Evolutionary conservation across 805 yeast species (phyloP), one percentile per base, ranked within the genome.

Genomic region (Kuraishia cidri): DNA sequence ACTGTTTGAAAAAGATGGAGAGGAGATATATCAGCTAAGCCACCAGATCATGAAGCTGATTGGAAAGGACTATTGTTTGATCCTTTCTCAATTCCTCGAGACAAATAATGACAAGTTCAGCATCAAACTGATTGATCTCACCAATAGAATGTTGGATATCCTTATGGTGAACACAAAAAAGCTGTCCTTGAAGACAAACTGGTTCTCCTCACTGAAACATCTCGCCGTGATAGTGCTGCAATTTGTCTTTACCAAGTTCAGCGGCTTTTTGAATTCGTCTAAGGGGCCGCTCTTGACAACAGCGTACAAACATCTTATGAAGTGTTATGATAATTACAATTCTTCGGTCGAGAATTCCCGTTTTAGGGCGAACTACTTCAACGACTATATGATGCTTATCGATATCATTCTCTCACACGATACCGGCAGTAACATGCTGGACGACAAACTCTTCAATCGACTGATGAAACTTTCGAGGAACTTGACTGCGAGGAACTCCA

Each of bases 241-340:
- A 33, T 38, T 43, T 12, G 38, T 57, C 2, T 54, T 54, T 30
- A 41, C 47, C 11, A 48, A 45, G 26, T 58, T 58, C 32, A 45
- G 47, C 28, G 64, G 64, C 2, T 58, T 58, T 24, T 40, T 58
- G 15, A 57, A 54, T 30, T 47, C 54, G 8, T 45, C 33, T 34
- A 58, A 58, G 33, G 33, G 30, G 17, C 40, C 42, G 6, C 23
- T 58, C 16, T 35, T 56, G 17, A 52, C 52, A 6, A 25, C 47
- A 4, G 21, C 48, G 6, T 58, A 58, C 37, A 56, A 52, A 35
- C 51, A 55, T 35, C 24, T 58, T 26, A 46, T 33, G 20, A 58
- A 58, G 33, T 49, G 54, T 19, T 45, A 51, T 31, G 62, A 55
- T 31, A 50, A 56, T 26, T 55, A 53, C 35, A 54, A 54, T 26